Evolutionary conservation across 1,284 basidiomycete genomes (phyloP).

Genomic region (Trichosporon ovoides): DNA sequence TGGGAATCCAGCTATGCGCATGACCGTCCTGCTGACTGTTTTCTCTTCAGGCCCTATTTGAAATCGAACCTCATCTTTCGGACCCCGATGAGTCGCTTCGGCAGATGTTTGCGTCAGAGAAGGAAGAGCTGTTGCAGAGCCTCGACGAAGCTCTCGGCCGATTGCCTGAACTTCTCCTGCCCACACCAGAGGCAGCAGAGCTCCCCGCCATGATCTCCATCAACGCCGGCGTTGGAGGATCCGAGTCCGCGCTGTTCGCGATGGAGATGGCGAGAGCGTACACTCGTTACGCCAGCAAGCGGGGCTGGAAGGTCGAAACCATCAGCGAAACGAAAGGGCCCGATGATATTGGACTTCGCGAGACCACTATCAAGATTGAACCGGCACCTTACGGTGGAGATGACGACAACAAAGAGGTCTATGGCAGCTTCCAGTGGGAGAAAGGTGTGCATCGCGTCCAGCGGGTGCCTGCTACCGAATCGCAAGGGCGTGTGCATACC

Average conservation of each 20-base stretch:
- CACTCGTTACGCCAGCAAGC: constrained; percentile 58
- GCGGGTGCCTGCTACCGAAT: constrained; percentile 83
- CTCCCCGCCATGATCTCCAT: constrained; percentile 81
- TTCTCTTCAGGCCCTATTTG: constrained; percentile 61
- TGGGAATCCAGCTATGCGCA: not conserved
- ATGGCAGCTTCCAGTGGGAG: constrained; percentile 77
- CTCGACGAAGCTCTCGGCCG: constrained; percentile 55
- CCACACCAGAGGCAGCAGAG: constrained; percentile 59
- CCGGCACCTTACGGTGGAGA: constrained; percentile 56
- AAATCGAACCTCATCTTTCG: constrained; percentile 60
- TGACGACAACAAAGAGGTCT: constrained; percentile 72
- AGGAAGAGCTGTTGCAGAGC: constrained; percentile 53
- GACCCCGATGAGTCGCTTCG: constrained; percentile 74
- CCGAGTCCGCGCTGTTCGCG: constrained; percentile 79
- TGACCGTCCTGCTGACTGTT: not conserved
- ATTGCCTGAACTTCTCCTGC: constrained; percentile 68
- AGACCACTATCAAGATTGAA: constrained; percentile 61
- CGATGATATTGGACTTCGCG: constrained; percentile 64
- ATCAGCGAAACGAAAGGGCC: constrained; percentile 50
- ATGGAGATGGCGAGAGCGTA: constrained; percentile 81
- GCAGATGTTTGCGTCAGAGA: constrained; percentile 68
- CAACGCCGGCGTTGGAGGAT: constrained; percentile 88
- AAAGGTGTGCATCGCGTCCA: constrained; percentile 96
- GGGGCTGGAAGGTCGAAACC: constrained; percentile 47
- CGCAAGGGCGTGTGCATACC: constrained; percentile 81